Evolutionary conservation across 768 basidiomycete species (phyloP), one percentile per base, ranked within the genome.

Genomic region (Boletus tomentosulus): DNA sequence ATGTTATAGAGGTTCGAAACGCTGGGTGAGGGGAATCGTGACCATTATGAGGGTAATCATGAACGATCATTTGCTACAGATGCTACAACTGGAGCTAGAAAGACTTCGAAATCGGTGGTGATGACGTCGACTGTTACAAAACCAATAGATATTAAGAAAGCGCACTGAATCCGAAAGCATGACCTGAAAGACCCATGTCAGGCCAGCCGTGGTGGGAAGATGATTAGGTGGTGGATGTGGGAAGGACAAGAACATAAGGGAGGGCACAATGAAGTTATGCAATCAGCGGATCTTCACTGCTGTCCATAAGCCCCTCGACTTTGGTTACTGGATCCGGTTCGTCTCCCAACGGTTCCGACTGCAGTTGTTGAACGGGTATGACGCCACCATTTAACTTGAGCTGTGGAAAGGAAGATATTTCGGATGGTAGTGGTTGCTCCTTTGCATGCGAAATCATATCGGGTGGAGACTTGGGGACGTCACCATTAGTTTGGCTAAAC

Each of bases 241-340:
- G 30, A 38, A 42, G 43, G 28, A 43, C n/a, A 47, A 27, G 37
- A 44, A 50, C 33, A 42, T 41, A 52, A 46, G 30, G 43, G 6
- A 34, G 37, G 31, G 33, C 33, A 34, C 33, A 13, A 27, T 12
- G 25, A 53, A 30, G 30, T 65, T 61, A 76, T 60, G 62, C 65
- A 64, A 76, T 74, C 55, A 77, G 60, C 43, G 84, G 82, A 66
- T 81, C 80, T 71, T 87, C 85, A 65, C 80, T 85, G 53, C 73
- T 69, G 63, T 87, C 83, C 68, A 84, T 70, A 35, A 87, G 73
- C n/a, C 84, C 85, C 62, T 89, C 86, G 30, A 72, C 78, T 63
- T 77, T 74, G n/a, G 78, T 72, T 11, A 76, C 79, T 6, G 81
- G 73, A 55, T 78, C 73, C 28, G 78, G 77, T 50, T 72, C 76